Base-by-base conservation (phyloP, 345 rosid genomes). In the Luvunga scandens region DNA sequence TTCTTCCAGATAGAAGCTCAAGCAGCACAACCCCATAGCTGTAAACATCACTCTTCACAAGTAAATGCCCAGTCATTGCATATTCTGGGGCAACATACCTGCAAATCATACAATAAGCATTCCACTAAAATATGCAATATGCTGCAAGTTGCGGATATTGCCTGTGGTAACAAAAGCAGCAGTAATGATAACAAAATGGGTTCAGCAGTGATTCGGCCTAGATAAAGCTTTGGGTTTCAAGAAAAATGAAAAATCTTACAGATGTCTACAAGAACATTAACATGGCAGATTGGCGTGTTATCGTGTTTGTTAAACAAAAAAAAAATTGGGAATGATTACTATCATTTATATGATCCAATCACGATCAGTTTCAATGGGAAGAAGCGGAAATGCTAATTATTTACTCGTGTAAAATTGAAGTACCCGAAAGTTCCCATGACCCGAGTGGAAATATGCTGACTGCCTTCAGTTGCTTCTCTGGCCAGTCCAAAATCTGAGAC, bases 361-460 rank as follows among this genome's bases (percentile, higher is more conserved):
- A 1, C 3, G 27, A 21, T 66, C 14, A 21, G 27, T 65, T 66
- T 65, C 10, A 34, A 24, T 2, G 9, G 42, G 38, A 66, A 8
- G 6, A 12, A 34, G 27, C 22, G 69, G 14, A 28, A 42, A 21
- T 21, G n/a, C 55, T 30, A 21, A 50, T 12, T 65, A 10, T 39
- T 28, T 62, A 72, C 19, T 48, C 4, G 7, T 10, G 24, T 61
- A 60, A 30, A 71, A 62, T 38, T 67, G 27, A 63, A 38, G 81
- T 94, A 97, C 99, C 99, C 99, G 55, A 97, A 97, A 80, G 99
- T 97, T 38, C 99, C 99, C 99, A 94, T 97, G 81, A 97, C 99
- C 30, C 98, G 89, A 55, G 99, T 97, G 61, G 98, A 94, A 64
- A 97, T 90, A 83, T 94, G 99, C 72, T 90, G 90, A 83, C 97